phyloP scores from a whole-genome alignment of 108 stramenopile genomes.

The Skeletonema tropicum region DNA sequence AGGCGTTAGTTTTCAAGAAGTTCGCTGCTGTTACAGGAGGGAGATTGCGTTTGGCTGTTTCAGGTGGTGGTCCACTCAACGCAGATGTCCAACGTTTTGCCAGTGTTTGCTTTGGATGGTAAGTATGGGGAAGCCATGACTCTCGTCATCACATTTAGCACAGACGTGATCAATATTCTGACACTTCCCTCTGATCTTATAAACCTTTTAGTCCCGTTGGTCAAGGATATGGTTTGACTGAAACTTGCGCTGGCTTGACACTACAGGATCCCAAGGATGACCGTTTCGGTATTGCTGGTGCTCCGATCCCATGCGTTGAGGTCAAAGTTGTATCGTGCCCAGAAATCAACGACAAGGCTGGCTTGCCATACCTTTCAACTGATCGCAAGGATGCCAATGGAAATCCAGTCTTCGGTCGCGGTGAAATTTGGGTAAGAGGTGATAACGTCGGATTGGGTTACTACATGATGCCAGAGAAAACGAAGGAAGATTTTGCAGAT shows the following conservation, averaged over 20 bases:
- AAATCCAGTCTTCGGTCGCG: conserved; percentile 74
- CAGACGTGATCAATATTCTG: background rate
- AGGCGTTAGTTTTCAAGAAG: conserved; percentile 88
- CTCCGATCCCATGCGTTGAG: conserved; percentile 74
- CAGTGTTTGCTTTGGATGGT: conserved; percentile 72
- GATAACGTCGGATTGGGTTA: conserved; percentile 75
- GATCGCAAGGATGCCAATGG: conserved; percentile 76
- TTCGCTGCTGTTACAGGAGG: conserved; percentile 86
- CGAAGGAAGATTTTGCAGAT: conserved; percentile 83
- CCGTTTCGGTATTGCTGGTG: conserved; percentile 76
- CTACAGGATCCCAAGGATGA: conserved; percentile 73
- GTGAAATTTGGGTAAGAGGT: conserved; percentile 79
- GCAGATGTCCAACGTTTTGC: conserved; percentile 86
- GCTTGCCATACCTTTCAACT: conserved; percentile 66
- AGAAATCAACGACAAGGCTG: conserved; percentile 83
- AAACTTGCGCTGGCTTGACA: conserved; percentile 83
- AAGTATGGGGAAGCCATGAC: background rate
- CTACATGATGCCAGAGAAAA: conserved; percentile 85
- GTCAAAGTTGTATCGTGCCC: conserved; percentile 79
- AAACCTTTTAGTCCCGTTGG: conserved; percentile 50
- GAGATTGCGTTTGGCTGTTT: conserved; percentile 70
- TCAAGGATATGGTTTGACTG: conserved; percentile 90
- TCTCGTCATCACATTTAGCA: background rate
- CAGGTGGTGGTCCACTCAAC: conserved; percentile 88
- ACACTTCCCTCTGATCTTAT: background rate